Evolutionary conservation across 345 rosid species (phyloP), one percentile per base, ranked within the genome.

Genomic region (Odontarrhena argentea): DNA sequence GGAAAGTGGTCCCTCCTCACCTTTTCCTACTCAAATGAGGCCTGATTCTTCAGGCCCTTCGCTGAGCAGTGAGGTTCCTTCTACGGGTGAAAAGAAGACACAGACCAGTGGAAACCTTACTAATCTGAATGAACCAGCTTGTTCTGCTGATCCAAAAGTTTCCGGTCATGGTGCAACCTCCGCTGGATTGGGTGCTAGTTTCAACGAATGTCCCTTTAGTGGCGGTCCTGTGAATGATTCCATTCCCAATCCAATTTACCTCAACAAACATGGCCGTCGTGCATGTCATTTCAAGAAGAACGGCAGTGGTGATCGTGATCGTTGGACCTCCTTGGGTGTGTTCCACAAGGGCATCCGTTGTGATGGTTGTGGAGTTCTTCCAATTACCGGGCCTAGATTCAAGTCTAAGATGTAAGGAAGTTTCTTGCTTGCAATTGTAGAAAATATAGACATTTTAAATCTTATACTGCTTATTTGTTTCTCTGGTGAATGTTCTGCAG

Each of bases 291-390:
- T 52, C 42, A 79, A 76, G 64, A 80, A 76, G 67, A 69, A 68
- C 74, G 13, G 46, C 71, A 66, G 25, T 24, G 48, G 22, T 18
- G 22, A 18, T 18, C 22, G 56, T 36, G 80, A 82, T 74, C 65
- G 50, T 63, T 34, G 59, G 64, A 59, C 50, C 28, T 66, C 77
- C 6, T 47, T 65, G 36, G 87, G 84, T 44, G 70, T 81, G 59
- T 87, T 91, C 71, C 99, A 95, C 74, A 87, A 49, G 68, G 97
- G 96, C 30, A 81, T 95, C 63, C 86, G 78, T 2, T 95, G 99
- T 70, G 99, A 89, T 69, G 90, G 86, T 11, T 95, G 99, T 77
- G 97, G 97, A 55, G 88, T 74, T 79, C 79, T 77, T 79, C 97
- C 99, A 12, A 95, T 95, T 30, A 82, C 84, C 32, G 99, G 99